These are phyloP conservation scores for Leucocoprinus sp. DNA, from an alignment of 768 basidiomycete species.

Conservation along the genomic window DNA sequence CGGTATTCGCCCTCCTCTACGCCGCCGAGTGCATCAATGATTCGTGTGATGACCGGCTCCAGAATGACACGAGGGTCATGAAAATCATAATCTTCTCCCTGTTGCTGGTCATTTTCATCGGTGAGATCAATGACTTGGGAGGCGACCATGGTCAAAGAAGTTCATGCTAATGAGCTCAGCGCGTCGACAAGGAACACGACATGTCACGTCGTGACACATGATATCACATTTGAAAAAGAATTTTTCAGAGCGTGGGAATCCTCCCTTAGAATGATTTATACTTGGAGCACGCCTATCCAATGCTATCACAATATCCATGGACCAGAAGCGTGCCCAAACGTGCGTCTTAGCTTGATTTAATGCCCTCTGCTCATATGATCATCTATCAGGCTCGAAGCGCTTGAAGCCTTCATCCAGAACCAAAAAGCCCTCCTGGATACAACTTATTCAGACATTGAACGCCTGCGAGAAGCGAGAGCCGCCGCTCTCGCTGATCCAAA, in stretches of 20 bases:
- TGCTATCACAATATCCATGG: slow-evolving; percentile 22
- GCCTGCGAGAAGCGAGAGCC: slow-evolving; percentile 37
- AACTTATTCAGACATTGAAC: slow-evolving; percentile 55
- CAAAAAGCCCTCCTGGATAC: slow-evolving; percentile 53
- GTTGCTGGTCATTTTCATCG: slow-evolving; percentile 18
- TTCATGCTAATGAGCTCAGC: slow-evolving; percentile 4
- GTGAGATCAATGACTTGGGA: slow-evolving; percentile 29
- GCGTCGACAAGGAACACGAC: slow-evolving; percentile 9
- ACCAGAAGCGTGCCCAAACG: slow-evolving; percentile 31
- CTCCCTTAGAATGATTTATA: slow-evolving; percentile 12
- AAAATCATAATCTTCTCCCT: slow-evolving; percentile 16
- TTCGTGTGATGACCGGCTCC: slow-evolving; percentile 59
- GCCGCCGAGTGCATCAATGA: slow-evolving; percentile 78
- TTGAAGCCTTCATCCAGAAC: slow-evolving; percentile 54
- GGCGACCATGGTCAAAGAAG: slow-evolving; percentile 6
- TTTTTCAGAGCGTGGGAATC: slow-evolving; percentile 6
- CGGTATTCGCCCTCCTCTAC: slow-evolving; percentile 58
- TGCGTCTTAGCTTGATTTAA: slow-evolving; percentile 18
- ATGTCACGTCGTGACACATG: slow-evolving; percentile 4
- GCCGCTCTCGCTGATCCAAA: slow-evolving; percentile 29
- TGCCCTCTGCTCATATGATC: neutral
- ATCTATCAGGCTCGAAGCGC: slow-evolving; percentile 46
- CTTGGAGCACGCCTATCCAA: slow-evolving; percentile 9
- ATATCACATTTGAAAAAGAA: neutral
- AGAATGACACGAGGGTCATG: slow-evolving; percentile 46